Evolutionary conservation across 2,329 filamentous ascomycete species (phyloP).

Genomic region (Fonsecaea erecta): DNA sequence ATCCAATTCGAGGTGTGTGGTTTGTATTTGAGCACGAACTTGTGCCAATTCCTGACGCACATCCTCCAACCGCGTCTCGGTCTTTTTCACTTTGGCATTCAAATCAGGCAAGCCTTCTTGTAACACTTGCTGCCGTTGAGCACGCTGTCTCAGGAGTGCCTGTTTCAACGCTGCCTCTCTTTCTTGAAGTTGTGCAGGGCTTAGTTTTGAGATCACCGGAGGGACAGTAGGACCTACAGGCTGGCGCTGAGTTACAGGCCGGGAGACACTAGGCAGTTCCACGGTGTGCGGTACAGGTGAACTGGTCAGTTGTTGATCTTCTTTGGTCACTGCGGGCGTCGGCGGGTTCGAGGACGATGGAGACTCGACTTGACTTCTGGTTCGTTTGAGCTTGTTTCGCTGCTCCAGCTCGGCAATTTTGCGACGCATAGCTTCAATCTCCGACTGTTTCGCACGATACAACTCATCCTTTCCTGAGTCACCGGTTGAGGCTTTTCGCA

Average conservation of each 20-base stretch:
- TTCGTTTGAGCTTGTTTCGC: constrained; percentile 49
- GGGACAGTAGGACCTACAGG: constrained; percentile 5
- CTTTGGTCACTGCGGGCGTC: constrained; percentile 23
- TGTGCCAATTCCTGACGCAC: constrained; percentile 44
- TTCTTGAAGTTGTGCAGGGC: constrained; percentile 32
- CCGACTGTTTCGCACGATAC: constrained; percentile 51
- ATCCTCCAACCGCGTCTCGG: constrained; percentile 43
- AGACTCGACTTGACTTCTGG: constrained; percentile 45
- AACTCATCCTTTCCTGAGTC: constrained; percentile 49
- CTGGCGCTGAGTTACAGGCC: constrained; percentile 4
- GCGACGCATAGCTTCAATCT: constrained; percentile 54
- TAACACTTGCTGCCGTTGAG: constrained; percentile 54
- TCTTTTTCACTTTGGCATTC: constrained; percentile 51
- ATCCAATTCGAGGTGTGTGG: constrained; percentile 19
- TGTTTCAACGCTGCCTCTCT: constrained; percentile 36
- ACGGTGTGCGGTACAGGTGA: constrained; percentile 13
- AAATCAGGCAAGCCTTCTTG: constrained; percentile 53
- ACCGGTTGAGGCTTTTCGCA: constrained; percentile 1
- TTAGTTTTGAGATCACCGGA: constrained; percentile 28
- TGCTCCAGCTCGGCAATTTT: constrained; percentile 57
- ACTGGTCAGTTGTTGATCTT: constrained; percentile 17
- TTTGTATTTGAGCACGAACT: constrained; percentile 36
- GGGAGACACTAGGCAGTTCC: not conserved
- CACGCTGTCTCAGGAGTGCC: constrained; percentile 45
- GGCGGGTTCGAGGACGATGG: constrained; percentile 40